These are phyloP conservation scores for Neofusicoccum parvum DNA, from an alignment of 2,329 filamentous ascomycete species.

Conservation along the genomic window DNA sequence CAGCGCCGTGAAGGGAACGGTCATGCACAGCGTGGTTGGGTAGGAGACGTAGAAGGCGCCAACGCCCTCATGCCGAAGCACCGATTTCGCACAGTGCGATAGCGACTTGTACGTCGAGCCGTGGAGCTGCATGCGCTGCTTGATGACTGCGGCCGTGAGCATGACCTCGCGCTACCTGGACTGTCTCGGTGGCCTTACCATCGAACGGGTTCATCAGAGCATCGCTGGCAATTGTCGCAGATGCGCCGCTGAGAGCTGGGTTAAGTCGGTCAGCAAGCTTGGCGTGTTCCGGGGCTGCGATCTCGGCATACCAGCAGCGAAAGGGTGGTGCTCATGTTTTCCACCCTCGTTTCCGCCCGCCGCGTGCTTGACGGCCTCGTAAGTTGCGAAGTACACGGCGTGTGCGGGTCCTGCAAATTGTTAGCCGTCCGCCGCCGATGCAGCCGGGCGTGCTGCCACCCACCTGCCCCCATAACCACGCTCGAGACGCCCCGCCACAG, in stretches of 20 bases:
- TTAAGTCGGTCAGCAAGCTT: slow-evolving; percentile 37
- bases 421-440: slow-evolving; percentile 22
- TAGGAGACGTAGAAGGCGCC: slow-evolving; percentile 98
- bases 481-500: slow-evolving; percentile 97
- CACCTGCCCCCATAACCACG: slow-evolving; percentile 91
- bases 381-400: slow-evolving; percentile 97
- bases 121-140: slow-evolving; percentile 98
- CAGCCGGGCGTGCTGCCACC: slow-evolving; percentile 25
- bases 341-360: slow-evolving; percentile 90
- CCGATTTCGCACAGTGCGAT: slow-evolving; percentile 80
- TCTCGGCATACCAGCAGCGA: slow-evolving; percentile 74
- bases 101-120: slow-evolving; percentile 91
- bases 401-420: slow-evolving; percentile 78
- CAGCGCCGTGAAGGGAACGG: slow-evolving; percentile 93
- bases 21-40: slow-evolving; percentile 97
- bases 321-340: slow-evolving; percentile 84
- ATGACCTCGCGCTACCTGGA: background rate
- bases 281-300: slow-evolving; percentile 17
- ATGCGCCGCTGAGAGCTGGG: slow-evolving; percentile 85
- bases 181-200: slow-evolving; percentile 59
- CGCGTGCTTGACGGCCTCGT: slow-evolving; percentile 93
- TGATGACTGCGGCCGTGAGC: slow-evolving; percentile 71
- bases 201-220: slow-evolving; percentile 99
- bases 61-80: slow-evolving; percentile 85
- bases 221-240: slow-evolving; percentile 94